Percentiles rank a stretch among this genome's conserved stretches.
Evolutionary conservation across 2,329 filamentous ascomycete genomes (phyloP).

Genomic region (Cercospora nicotianae): DNA sequence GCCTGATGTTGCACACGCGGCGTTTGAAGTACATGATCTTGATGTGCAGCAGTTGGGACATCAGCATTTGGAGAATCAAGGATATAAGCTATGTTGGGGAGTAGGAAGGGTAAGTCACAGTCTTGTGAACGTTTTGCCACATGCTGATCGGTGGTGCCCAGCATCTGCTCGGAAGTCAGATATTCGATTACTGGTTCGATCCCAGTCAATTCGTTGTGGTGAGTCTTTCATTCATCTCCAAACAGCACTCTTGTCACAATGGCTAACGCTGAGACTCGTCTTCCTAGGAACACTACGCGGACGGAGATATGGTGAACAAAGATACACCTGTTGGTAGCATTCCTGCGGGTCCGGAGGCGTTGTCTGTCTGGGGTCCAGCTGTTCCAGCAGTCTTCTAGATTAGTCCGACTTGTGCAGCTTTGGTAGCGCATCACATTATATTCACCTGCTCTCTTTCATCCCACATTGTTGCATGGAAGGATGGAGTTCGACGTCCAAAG

Average conservation of each 20-base stretch:
- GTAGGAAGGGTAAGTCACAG: constrained; percentile 53
- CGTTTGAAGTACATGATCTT: constrained; percentile 69
- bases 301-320: constrained; percentile 64
- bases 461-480: neutral
- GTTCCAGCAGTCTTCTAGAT: constrained; percentile 26
- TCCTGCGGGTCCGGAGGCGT: constrained; percentile 39
- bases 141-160: no score
- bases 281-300: constrained; percentile 54
- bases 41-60: constrained; percentile 69
- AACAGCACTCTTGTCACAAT: neutral
- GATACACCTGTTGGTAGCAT: constrained; percentile 44
- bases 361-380: constrained; percentile 38
- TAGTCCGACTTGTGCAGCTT: neutral
- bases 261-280: neutral
- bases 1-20: constrained; percentile 60
- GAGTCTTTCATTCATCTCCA: neutral
- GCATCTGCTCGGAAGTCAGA: constrained; percentile 64
- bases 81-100: constrained; percentile 67
- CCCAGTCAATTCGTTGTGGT: constrained; percentile 53
- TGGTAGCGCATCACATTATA: neutral
- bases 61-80: constrained; percentile 62
- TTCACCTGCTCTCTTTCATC: neutral
- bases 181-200: constrained; percentile 67
- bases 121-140: neutral
- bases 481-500: neutral